phyloP scores from a whole-genome alignment of 257 asterid genomes.

The Scutellaria barbata region DNA sequence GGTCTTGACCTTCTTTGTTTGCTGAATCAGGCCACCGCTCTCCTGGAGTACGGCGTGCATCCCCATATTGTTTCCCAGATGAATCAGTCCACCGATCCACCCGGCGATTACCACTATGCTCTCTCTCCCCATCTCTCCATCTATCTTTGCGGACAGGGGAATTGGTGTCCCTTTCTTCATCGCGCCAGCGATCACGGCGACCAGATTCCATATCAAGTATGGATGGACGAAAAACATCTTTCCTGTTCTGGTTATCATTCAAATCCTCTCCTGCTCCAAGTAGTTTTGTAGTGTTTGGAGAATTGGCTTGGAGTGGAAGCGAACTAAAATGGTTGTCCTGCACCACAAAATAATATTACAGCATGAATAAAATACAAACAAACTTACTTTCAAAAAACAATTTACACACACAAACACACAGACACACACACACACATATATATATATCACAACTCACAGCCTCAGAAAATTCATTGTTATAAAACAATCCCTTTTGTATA shows the following conservation, averaged over 20 bases:
- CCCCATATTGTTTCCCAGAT: conserved; percentile 71
- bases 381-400: no score
- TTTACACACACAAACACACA: no score
- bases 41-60: conserved; percentile 68
- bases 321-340: conserved; percentile 66
- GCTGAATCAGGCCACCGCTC: conserved; percentile 83
- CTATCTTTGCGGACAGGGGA: conserved; percentile 75
- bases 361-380: not conserved
- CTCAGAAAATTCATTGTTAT: not conserved
- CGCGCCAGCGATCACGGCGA: conserved; percentile 92
- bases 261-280: conserved; percentile 58
- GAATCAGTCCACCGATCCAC: conserved; percentile 78
- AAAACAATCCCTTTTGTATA: not conserved
- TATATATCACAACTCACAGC: no score
- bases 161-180: conserved; percentile 93
- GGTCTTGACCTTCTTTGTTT: conserved; percentile 79
- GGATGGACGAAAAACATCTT: conserved; percentile 95
- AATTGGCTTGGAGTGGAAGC: conserved; percentile 49
- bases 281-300: conserved; percentile 52
- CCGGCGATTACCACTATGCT: conserved; percentile 62
- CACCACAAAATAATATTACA: conserved; percentile 12
- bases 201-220: conserved; percentile 76
- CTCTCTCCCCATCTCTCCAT: conserved; percentile 95
- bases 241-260: conserved; percentile 67
- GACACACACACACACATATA: no score